phyloP scores from a whole-genome alignment of 768 basidiomycete genomes.

The Cyclocybe cylindracea region DNA sequence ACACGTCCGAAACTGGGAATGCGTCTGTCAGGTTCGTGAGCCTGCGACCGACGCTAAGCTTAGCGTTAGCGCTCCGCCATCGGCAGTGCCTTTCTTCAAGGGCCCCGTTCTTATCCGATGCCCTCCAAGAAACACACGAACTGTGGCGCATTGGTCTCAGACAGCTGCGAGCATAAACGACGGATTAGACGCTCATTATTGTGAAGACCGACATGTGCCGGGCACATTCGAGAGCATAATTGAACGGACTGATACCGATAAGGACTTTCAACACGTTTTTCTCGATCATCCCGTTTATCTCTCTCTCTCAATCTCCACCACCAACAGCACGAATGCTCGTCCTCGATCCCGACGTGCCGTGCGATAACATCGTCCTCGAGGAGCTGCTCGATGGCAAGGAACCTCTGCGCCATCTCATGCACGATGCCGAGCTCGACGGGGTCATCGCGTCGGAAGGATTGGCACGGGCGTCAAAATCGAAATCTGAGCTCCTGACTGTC shows the following conservation, averaged over 20 bases:
- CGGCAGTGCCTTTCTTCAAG: too few species aligned
- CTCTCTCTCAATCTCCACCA: conserved; percentile 1
- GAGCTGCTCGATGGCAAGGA: conserved; percentile 57
- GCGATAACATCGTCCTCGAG: conserved; percentile 43
- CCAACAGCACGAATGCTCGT: conserved; percentile 11
- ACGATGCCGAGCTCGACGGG: conserved; percentile 32
- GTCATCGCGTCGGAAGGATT: conserved; percentile 27
- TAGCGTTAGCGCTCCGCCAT: too few species aligned
- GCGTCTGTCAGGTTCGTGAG: background rate
- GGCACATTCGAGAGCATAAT: too few species aligned
- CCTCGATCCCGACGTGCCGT: conserved; percentile 14
- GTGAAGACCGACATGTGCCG: too few species aligned
- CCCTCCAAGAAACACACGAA: too few species aligned
- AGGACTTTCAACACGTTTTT: background rate
- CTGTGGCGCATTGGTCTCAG: too few species aligned
- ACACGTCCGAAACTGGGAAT: conserved; percentile 1
- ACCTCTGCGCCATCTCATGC: conserved; percentile 63
- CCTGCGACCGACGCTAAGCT: too few species aligned
- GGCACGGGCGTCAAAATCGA: conserved; percentile 23
- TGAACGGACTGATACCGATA: background rate
- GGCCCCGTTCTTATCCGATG: too few species aligned
- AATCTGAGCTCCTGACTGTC: conserved; percentile 33
- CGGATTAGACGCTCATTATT: too few species aligned
- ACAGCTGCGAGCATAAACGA: too few species aligned
- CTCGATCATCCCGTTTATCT: conserved; percentile 4